A percentile compares a stretch with the other conserved stretches of the same genome.
Evolutionary conservation across 2,329 filamentous ascomycete species (phyloP).

Genomic region (Magnaporthiopsis incrustans): DNA sequence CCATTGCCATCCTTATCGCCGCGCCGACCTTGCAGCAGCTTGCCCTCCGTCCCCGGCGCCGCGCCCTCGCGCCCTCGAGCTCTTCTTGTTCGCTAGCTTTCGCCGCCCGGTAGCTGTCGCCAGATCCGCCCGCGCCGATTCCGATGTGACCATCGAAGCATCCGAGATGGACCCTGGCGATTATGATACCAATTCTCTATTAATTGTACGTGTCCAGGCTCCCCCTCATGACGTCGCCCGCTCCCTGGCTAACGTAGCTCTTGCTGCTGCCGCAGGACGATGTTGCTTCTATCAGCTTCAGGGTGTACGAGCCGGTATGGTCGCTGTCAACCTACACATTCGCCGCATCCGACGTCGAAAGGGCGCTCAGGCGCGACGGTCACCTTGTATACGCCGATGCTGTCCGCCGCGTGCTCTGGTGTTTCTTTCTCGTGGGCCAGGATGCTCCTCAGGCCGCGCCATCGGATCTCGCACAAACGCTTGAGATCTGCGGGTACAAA

Average conservation of each 20-base stretch:
- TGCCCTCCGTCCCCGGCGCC: neutral
- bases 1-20: conserved; percentile 4
- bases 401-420: conserved; percentile 43
- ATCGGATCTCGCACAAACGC: conserved; percentile 26
- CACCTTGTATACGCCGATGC: conserved; percentile 46
- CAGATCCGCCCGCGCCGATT: conserved; percentile 3
- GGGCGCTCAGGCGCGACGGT: conserved; percentile 40
- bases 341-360: conserved; percentile 43
- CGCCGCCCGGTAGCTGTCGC: neutral
- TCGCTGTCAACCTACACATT: conserved; percentile 33
- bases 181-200: conserved; percentile 54
- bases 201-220: conserved; percentile 38
- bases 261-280: conserved; percentile 36
- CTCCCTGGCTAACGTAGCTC: conserved; percentile 2
- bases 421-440: conserved; percentile 40
- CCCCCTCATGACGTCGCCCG: neutral
- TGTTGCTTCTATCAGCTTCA: conserved; percentile 46
- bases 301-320: conserved; percentile 14
- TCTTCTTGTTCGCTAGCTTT: neutral
- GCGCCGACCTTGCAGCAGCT: neutral
- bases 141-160: conserved; percentile 5
- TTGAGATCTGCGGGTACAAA: conserved; percentile 36
- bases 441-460: conserved; percentile 23
- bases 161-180: conserved; percentile 55
- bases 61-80: neutral